Base-by-base conservation (phyloP, 2,329 filamentous ascomycete genomes). In the Fusarium sambucinum region DNA sequence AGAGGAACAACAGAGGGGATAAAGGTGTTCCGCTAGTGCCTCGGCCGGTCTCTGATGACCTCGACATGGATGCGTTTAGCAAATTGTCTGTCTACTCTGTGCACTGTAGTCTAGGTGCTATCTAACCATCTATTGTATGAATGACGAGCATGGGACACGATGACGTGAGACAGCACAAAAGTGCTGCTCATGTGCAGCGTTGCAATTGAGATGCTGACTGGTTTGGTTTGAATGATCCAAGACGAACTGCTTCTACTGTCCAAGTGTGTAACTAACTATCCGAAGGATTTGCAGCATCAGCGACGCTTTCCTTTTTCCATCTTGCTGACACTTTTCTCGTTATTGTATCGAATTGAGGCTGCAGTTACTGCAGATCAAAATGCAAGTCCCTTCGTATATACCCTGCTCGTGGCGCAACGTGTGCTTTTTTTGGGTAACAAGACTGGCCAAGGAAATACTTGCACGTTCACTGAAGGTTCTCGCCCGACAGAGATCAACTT, bases 351-450 rank as follows among this genome's bases (percentile, higher is more conserved):
- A 59, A 23, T 42, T 33, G 35, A 64, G 45, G 45, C 46, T 64
- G 35, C 59, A 54, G 30, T 42, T 29, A 23, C 13, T 45, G 59
- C 53, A 65, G 46, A 64, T 65, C 61, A 33, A 32, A 35, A 64
- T 59, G 61, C 61, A 64, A 65, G 61, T 48, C 30, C 19, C 41
- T 64, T 64, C 61, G 61, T 64, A 64, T 64, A 44, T 40, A 59
- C 61, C 61, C 46, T 65, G 61, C n/a, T 54, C 8, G 61, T 64
- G 61, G 61, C 61, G 61, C 30, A 53, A 52, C 16, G 25, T 41
- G 47, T 52, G 25, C 60, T 64, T 59, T 44, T 65, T 65, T 59
- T 64, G 46, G 54, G 61, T 64, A 59, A 65, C 61, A 11, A 54
- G 25, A 47, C 52, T 53, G 32, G 12, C 61, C 61, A 64, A 64